Evolutionary conservation across 2,329 filamentous ascomycete species (phyloP).

Genomic region (Dryadomyces quercivorus): DNA sequence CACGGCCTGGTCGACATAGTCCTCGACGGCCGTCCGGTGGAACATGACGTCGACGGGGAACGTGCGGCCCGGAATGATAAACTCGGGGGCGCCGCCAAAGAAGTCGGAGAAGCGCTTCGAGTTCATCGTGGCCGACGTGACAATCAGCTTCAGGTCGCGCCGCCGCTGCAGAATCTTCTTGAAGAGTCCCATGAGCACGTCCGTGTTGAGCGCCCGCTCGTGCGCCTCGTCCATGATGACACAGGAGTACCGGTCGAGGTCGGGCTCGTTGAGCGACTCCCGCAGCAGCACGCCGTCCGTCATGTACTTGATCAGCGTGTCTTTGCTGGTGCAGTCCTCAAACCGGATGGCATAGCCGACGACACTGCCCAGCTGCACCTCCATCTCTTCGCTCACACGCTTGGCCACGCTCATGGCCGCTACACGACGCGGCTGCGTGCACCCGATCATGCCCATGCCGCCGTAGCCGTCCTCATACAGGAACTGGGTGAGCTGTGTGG

Average conservation of each 20-base stretch:
- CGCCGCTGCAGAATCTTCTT: constrained; percentile 90
- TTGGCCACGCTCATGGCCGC: constrained; percentile 99
- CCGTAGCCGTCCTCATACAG: constrained; percentile 92
- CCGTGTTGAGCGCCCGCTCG: constrained; percentile 90
- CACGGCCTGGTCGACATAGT: constrained; percentile 94
- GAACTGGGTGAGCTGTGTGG: constrained; percentile 93
- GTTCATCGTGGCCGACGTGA: constrained; percentile 98
- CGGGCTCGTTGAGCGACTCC: constrained; percentile 84
- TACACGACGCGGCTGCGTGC: constrained; percentile 90
- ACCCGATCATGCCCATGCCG: constrained; percentile 79
- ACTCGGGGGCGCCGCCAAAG: constrained; percentile 91
- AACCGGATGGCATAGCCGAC: constrained; percentile 98
- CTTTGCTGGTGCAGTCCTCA: constrained; percentile 92
- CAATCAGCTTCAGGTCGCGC: constrained; percentile 87
- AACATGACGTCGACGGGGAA: constrained; percentile 97
- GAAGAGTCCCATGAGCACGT: constrained; percentile 93
- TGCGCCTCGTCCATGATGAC: constrained; percentile 99
- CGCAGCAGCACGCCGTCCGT: constrained; percentile 90
- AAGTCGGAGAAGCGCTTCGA: constrained; percentile 91
- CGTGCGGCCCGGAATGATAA: constrained; percentile 88
- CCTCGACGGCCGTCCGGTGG: constrained; percentile 86
- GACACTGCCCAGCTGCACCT: constrained; percentile 71
- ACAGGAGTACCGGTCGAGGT: constrained; percentile 91
- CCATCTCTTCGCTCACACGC: constrained; percentile 97
- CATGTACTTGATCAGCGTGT: constrained; percentile 98